Base-by-base conservation (phyloP, 2,329 filamentous ascomycete genomes). In the Diaporthe sp. region DNA sequence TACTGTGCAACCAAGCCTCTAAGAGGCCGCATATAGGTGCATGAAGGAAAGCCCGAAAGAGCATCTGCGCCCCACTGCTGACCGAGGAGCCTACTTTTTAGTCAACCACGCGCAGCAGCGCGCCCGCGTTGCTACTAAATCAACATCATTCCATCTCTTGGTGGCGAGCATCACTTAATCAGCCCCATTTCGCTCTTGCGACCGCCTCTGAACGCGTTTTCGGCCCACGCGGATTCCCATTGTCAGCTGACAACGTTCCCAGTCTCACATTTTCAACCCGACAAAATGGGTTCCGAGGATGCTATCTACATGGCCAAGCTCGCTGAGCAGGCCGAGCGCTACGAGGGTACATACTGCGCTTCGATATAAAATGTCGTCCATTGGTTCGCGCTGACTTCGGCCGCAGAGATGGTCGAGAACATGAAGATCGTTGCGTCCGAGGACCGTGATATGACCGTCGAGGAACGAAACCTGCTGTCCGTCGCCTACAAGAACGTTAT, bases 401-500 rank as follows among this genome's bases (percentile, higher is more conserved):
- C n/a, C 56, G 74, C 86, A 98, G 96, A 98, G 89, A 98, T 98
- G 96, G 96, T 98, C 80, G 95, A 98, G 91, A 98, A 98, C 92
- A 98, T 98, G 96, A 98, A 98, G 93, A 92, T 94, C 80, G 96
- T 98, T 82, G 96, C 96, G 82, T 96, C 94, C 80, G 94, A 96
- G 84, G 92, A 94, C 84, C 92, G 90, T 81, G 93, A 95, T 83
- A 90, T 95, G 81, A 93, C 92, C 78, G 95, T 98, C 80, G 96
- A 98, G 88, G 96, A 98, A 92, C 94, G 96, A 85, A 98, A 98
- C 89, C 94, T 98, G 78, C 92, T 98, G 77, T 98, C 95, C 76
- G 96, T 98, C 84, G 96, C 96, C 86, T 98, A 98, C 93, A 98
- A 98, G 93, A 98, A 98, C 89, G 96, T 98, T 85, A 97, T 98